A percentile compares a stretch with the other conserved stretches of the same genome.
These are phyloP conservation scores for Grifola frondosa DNA, from an alignment of 1,284 basidiomycete genomes.

Conservation along the genomic window DNA sequence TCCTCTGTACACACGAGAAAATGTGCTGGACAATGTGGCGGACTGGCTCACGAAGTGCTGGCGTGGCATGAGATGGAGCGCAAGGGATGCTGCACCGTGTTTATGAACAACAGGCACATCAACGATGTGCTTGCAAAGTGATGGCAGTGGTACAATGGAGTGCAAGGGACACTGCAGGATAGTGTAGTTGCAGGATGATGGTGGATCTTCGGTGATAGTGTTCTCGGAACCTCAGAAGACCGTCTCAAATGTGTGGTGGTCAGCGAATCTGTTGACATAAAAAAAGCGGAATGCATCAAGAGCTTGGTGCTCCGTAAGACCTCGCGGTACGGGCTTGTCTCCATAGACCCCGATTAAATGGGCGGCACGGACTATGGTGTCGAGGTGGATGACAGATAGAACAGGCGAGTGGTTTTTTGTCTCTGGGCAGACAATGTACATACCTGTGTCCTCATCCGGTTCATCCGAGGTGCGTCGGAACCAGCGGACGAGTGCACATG, in stretches of 20 bases:
- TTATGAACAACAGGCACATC: too few species aligned
- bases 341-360: conserved; percentile 16
- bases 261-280: conserved; percentile 17
- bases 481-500: conserved; percentile 24
- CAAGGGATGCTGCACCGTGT: too few species aligned
- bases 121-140: too few species aligned
- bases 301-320: not conserved
- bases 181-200: too few species aligned
- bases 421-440: conserved; percentile 19
- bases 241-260: conserved; percentile 14
- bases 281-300: conserved; percentile 8
- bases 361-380: conserved; percentile 10
- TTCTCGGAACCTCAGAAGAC: too few species aligned
- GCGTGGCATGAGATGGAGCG: too few species aligned
- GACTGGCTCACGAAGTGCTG: too few species aligned
- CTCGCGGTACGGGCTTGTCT: not conserved
- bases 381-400: conserved; percentile 12
- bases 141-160: too few species aligned
- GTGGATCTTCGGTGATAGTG: too few species aligned
- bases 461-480: conserved; percentile 6
- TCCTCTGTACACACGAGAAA: too few species aligned
- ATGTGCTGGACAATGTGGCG: too few species aligned
- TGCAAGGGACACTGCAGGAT: too few species aligned
- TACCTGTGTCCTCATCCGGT: conserved; percentile 20
- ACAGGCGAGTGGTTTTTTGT: not conserved